phyloP scores from a whole-genome alignment of 2,329 filamentous ascomycete species.

The Paraphoma chrysanthemicola region DNA sequence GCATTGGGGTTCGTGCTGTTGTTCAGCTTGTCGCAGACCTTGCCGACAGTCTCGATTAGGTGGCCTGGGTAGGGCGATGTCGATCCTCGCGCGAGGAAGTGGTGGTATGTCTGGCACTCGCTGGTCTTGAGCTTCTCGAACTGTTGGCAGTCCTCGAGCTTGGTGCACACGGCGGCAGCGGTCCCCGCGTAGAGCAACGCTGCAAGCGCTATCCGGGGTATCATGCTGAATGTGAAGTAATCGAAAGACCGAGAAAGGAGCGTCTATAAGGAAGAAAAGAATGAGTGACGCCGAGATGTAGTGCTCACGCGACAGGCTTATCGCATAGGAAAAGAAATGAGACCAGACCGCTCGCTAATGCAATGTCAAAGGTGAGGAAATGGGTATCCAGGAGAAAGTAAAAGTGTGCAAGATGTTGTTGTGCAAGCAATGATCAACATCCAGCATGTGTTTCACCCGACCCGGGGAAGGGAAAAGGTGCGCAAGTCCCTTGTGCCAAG shows the following conservation, averaged over 20 bases:
- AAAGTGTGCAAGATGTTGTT: neutral
- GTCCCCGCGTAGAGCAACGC: slow-evolving; percentile 24
- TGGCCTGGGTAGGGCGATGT: slow-evolving; percentile 37
- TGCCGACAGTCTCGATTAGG: slow-evolving; percentile 33
- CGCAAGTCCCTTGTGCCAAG: slow-evolving; percentile 20
- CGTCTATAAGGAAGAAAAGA: neutral
- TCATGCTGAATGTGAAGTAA: slow-evolving; percentile 18
- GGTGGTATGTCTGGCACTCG: slow-evolving; percentile 34
- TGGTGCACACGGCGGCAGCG: slow-evolving; percentile 32
- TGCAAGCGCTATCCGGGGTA: slow-evolving; percentile 22
- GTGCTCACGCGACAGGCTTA: slow-evolving; percentile 4
- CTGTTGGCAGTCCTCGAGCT: slow-evolving; percentile 33
- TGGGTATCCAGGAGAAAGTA: slow-evolving; percentile 1
- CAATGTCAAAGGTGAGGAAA: neutral
- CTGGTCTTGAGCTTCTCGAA: slow-evolving; percentile 29
- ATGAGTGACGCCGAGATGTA: neutral
- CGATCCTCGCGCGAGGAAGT: slow-evolving; percentile 34
- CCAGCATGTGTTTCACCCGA: slow-evolving; percentile 1
- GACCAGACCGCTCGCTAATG: slow-evolving; percentile 2
- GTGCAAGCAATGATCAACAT: neutral
- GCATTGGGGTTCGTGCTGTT: slow-evolving; percentile 27
- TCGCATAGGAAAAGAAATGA: slow-evolving; percentile 1
- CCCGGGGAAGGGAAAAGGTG: slow-evolving; percentile 7
- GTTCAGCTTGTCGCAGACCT: slow-evolving; percentile 33
- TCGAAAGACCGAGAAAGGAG: slow-evolving; percentile 1